phyloP scores from a whole-genome alignment of 176 grass and related monocot species.

The maize (Zea mays) region Zm-B73-REFERENCE-NAM-5.0 NC_050100.1:40761501-40762000 shows the following conservation, averaged over 20 bases:
- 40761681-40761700: background rate
- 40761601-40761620: background rate
- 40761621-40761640: background rate
- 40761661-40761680: background rate
- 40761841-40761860: background rate
- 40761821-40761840: background rate
- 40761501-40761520: background rate
- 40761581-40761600: background rate
- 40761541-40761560: no score
- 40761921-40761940: background rate
- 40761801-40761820: conserved; percentile 19
- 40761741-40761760: background rate
- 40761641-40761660: background rate
- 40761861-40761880: background rate
- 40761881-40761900: background rate
- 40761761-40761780: background rate
- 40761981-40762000: background rate
- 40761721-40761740: background rate
- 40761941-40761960: no score
- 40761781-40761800: background rate
- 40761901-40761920: background rate
- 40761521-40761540: background rate
- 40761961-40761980: background rate
- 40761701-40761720: background rate
- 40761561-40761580: background rate